Evolutionary conservation across 2,329 filamentous ascomycete genomes (phyloP).

Genomic region (Dothideomycetes sp.): DNA sequence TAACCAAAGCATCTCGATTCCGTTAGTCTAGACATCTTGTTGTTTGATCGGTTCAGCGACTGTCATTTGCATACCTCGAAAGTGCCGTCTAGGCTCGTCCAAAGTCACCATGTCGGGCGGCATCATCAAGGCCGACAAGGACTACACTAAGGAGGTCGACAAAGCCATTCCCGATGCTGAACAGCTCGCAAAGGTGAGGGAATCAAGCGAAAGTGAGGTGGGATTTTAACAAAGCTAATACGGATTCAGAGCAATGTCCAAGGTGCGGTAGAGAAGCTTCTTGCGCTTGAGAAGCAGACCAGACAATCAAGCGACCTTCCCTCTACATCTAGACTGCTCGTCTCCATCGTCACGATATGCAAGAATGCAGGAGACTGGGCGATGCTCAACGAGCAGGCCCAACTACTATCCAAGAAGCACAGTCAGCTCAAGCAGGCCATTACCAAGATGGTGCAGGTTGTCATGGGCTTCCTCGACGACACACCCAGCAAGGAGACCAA

Average conservation of each 20-base stretch:
- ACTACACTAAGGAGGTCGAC: slow-evolving; percentile 95
- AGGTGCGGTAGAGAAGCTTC: slow-evolving; percentile 85
- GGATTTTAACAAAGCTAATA: slow-evolving; percentile 16
- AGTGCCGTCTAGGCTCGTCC: background rate
- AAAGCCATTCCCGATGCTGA: slow-evolving; percentile 83
- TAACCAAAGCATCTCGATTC: background rate
- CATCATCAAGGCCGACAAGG: slow-evolving; percentile 88
- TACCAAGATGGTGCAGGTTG: slow-evolving; percentile 96
- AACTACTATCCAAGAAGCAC: slow-evolving; percentile 98
- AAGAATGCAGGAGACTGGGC: slow-evolving; percentile 90
- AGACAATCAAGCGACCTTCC: slow-evolving; percentile 88
- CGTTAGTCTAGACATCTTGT: background rate
- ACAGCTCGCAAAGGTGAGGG: slow-evolving; percentile 68
- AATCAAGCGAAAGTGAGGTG: background rate
- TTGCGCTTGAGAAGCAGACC: slow-evolving; percentile 87
- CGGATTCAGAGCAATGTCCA: slow-evolving; percentile 58
- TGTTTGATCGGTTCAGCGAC: background rate
- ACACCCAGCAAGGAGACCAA: slow-evolving; percentile 81
- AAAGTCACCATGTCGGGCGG: slow-evolving; percentile 56
- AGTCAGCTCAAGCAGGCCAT: slow-evolving; percentile 98
- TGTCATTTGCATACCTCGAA: background rate
- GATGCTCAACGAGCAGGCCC: slow-evolving; percentile 89
- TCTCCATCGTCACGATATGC: slow-evolving; percentile 85
- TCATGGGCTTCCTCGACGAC: slow-evolving; percentile 82
- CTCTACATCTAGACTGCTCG: slow-evolving; percentile 79